These are phyloP conservation scores for Corylus heterophylla DNA, from an alignment of 306 rosid species.

Conservation along the genomic window DNA sequence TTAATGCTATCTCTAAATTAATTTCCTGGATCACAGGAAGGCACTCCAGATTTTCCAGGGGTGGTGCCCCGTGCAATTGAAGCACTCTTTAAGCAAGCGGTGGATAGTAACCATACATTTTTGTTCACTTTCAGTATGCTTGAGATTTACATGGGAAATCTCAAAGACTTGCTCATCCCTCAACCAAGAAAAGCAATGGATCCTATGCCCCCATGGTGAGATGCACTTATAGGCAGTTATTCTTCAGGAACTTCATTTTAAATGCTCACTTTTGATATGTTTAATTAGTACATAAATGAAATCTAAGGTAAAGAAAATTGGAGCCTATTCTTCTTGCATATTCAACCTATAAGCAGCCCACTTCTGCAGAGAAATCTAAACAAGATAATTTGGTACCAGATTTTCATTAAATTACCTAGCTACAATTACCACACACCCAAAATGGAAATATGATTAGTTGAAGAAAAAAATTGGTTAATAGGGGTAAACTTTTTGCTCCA, in stretches of 20 bases:
- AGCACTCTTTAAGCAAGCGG: slow-evolving; percentile 40
- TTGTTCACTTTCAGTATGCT: slow-evolving; percentile 46
- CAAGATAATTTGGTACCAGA: background rate
- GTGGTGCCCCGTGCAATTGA: slow-evolving; percentile 42
- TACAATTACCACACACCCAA: background rate
- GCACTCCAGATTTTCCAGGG: slow-evolving; percentile 35
- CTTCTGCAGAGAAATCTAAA: background rate
- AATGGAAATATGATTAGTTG: background rate
- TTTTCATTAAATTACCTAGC: background rate
- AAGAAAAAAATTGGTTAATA: background rate
- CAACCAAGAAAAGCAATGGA: slow-evolving; percentile 36
- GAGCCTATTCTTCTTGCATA: background rate
- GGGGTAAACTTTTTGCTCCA: background rate
- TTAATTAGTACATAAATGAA: background rate
- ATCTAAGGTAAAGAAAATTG: background rate
- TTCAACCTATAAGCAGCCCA: background rate
- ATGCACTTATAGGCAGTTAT: background rate
- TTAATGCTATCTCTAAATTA: background rate
- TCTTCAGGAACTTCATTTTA: background rate
- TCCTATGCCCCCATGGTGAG: slow-evolving; percentile 35
- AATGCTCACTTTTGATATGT: background rate
- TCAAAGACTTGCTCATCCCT: slow-evolving; percentile 40
- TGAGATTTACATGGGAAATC: slow-evolving; percentile 49
- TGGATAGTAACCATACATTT: slow-evolving; percentile 30
- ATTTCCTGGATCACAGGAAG: slow-evolving; percentile 26